Evolutionary conservation across 2,329 filamentous ascomycete species (phyloP), one percentile per base, ranked within the genome.

Genomic region (Trichoderma sp.): DNA sequence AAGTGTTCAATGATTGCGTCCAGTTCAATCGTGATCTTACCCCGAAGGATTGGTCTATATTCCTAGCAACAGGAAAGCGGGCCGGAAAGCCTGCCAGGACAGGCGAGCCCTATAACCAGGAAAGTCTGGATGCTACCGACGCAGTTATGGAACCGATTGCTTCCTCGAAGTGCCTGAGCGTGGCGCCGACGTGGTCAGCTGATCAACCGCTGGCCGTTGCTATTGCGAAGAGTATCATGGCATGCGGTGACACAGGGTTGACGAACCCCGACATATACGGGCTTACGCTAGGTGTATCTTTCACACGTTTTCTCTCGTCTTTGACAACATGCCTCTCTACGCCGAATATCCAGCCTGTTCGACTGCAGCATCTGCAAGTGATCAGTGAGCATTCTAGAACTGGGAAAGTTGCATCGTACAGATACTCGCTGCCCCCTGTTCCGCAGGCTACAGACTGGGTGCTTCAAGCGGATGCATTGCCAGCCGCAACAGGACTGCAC

Each of bases 1-100:
- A 81, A 63, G 76, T 88, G 6, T 87, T 84, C 76, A 87, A 86
- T 68, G 85, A 88, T 69, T 88, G 86, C 69, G 79, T 88, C 67
- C 85, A 85, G 68, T 88, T 82, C 64, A 75, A 82, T 54, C 78
- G 85, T 51, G 84, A 87, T 7, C 80, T 86, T 39, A 84, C 81
- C 14, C 70, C 80, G 1, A 81, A 83, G 24, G 85, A 88, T 68
- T 88, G 85, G 85, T 77, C 79, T 7, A 75, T 80, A 19, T 86
- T 84, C 65, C 76, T 85, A 24, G 79, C 82, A 2, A 85, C 83
- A 0, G 84, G 77, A 2, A 79, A 77, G 59, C 73, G 75, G n/a
- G 65, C 71, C 6, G 69, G 69, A 30, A 76, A 74, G 60, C 68
- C 71, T 4, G 66, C 70, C n/a, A 72, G 67, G 26, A 69, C 71